Conservation (phyloP, 192 early-diverging fungal genomes). For the Geranomyces variabilis region DNA sequence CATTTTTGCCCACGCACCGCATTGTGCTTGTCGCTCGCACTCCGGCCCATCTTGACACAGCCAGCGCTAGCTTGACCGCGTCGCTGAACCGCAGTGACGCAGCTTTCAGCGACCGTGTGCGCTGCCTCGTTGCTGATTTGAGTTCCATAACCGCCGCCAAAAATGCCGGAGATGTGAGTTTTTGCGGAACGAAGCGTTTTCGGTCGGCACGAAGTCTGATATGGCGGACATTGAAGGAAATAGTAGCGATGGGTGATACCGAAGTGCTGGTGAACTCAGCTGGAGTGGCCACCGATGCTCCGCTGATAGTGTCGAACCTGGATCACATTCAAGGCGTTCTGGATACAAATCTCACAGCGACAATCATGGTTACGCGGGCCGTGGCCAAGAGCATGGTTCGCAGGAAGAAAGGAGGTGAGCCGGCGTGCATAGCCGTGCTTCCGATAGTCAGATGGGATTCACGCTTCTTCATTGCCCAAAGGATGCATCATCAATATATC, state of each 20-base stretch:
- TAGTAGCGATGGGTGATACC: not conserved
- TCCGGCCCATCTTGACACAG: not conserved
- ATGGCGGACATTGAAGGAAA: no score
- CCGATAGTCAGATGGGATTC: no score
- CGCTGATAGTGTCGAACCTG: not conserved
- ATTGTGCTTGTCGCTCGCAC: not conserved
- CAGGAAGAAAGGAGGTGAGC: not conserved
- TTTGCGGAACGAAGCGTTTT: no score
- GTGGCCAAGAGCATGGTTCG: not conserved
- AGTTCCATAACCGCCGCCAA: not conserved
- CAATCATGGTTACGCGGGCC: not conserved
- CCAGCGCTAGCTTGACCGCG: not conserved
- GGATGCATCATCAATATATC: slow-evolving; percentile 83
- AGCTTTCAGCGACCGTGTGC: not conserved
- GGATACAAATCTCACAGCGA: slow-evolving; percentile 5
- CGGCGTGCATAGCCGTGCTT: no score
- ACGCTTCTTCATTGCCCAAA: not conserved
- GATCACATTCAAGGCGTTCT: not conserved
- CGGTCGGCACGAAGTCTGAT: no score
- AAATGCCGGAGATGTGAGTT: not conserved
- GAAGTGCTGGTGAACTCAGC: not conserved
- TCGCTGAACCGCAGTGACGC: not conserved
- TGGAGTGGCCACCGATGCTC: slow-evolving; percentile 6
- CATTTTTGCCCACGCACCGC: slow-evolving; percentile 5
- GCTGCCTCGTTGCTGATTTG: not conserved